Evolutionary conservation across 345 rosid genomes (phyloP), one percentile per base, ranked within the genome.

Genomic region (Euphorbia pulcherrima): DNA sequence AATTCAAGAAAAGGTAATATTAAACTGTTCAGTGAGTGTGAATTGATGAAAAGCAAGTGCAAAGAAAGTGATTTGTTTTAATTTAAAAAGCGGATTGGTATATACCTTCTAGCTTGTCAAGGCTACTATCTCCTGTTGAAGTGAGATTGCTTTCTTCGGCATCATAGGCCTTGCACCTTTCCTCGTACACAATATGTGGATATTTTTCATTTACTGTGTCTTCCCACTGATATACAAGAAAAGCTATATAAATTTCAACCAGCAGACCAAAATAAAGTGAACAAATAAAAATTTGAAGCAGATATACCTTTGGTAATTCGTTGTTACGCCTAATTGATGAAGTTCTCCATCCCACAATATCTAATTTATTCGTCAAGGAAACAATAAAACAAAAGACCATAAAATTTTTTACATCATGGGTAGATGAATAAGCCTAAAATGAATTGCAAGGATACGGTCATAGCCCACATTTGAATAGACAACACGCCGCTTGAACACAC

Each of bases 281-380:
- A 53, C 48, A 62, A 30, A 23, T 72, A 68, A 48, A 64, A 41
- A 57, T 44, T 21, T 24, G 20, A 4, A 40, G 61, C 23, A 62
- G 8, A 64, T 40, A 44, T 60, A 88, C 97, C 96, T 89, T 94
- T 4, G 97, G 99, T 64, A 94, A 83, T 71, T 91, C 97, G 70
- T 71, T 78, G 59, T 79, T 75, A 69, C 90, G 89, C 80, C 99
- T 83, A 69, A 94, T 89, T 27, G 96, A 94, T 40, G 99, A 86
- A 6, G 99, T 94, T 82, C 92, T 91, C 99, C 97, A 94, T 37
- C 99, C 99, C 64, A 94, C 99, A 23, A 91, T 83, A 82, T 89
- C 99, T 94, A 63, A 21, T 62, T 52, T 44, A 59, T 11, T 74
- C 47, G 64, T 89, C 24, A 89, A 71, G 77, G 85, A 78, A 83